A percentile compares a stretch with the other conserved stretches of the same genome.
phyloP scores from a whole-genome alignment of 257 asterid species.

The Sherardia arvensis region DNA sequence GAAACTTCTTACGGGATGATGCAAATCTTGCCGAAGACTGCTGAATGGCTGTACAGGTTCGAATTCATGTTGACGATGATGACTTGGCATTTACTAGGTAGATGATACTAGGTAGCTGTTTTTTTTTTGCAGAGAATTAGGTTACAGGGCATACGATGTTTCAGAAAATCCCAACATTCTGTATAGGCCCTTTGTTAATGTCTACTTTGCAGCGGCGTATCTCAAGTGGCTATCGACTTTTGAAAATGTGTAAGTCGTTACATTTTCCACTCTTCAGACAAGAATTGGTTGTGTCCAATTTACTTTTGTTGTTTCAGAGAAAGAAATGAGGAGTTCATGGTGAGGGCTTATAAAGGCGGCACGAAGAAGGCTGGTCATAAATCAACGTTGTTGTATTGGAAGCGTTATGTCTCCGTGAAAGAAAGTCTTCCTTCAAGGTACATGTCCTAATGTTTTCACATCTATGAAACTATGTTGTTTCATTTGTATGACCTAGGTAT shows the following conservation, averaged over 20 bases:
- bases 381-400: conserved; percentile 77
- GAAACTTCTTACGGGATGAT: conserved; percentile 60
- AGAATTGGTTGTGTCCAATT: background rate
- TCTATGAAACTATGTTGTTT: background rate
- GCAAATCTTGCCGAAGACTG: conserved; percentile 72
- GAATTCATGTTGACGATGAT: background rate
- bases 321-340: conserved; percentile 87
- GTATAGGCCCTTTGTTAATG: conserved; percentile 65
- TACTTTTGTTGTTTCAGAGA: conserved; percentile 39
- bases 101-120: conserved; percentile 12
- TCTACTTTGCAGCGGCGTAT: conserved; percentile 88
- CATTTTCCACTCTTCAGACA: background rate
- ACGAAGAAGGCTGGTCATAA: conserved; percentile 71
- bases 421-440: conserved; percentile 92
- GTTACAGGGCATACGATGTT: conserved; percentile 44
- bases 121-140: conserved; percentile 66
- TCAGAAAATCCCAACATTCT: conserved; percentile 38
- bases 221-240: conserved; percentile 72
- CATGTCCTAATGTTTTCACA: background rate
- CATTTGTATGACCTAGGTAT: background rate
- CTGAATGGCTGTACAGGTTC: conserved; percentile 73
- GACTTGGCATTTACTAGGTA: conserved; percentile 1
- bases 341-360: conserved; percentile 91
- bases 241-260: conserved; percentile 49
- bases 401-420: conserved; percentile 65